Evolutionary conservation across 2,329 filamentous ascomycete species (phyloP), one percentile per base, ranked within the genome.

Genomic region (Fusarium floridanum): DNA sequence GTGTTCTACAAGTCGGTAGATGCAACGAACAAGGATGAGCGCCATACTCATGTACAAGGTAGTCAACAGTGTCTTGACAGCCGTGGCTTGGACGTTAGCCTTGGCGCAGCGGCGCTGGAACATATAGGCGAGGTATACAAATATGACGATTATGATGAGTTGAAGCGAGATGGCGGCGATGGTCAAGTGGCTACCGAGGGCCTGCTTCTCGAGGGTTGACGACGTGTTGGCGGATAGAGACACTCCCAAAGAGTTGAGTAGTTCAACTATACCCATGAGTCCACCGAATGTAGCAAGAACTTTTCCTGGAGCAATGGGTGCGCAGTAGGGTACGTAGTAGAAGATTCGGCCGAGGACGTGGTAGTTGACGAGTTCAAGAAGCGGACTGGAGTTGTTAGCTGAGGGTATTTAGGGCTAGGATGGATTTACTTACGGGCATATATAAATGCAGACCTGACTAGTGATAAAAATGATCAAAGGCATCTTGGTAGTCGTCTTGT

Each of bases 301-400:
- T 20, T 81, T 81, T 65, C 81, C 81, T 0, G 87, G 84, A 17
- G 85, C 83, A n/a, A 90, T 78, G 0, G 90, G 90, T 0, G 90
- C 84, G 63, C 87, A 84, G 77, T 90, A 88, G 0, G 91, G 91
- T 2, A 92, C 85, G 80, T 92, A 93, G 81, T 88, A 88, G 29
- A 93, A 84, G 12, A 91, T 84, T 3, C 91, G 87, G 5, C 88
- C 88, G 63, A 93, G 88, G 68, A 92, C 85, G 76, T 91, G 88
- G 81, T 92, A 93, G 81, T 92, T 92, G 68, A 88, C 86, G 5
- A 91, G 87, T 69, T 91, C 90, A 61, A 91, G 87, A 5, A 92
- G 83, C 0, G 91, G 91, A 4, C 89, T 89, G 4, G 14, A 14
- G 8, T 8, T 7, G 9, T 50, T 1, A 50, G 45, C 6, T 12